Conservation (phyloP, 805 yeast genomes). For the Kuraishia ogatae region DNA sequence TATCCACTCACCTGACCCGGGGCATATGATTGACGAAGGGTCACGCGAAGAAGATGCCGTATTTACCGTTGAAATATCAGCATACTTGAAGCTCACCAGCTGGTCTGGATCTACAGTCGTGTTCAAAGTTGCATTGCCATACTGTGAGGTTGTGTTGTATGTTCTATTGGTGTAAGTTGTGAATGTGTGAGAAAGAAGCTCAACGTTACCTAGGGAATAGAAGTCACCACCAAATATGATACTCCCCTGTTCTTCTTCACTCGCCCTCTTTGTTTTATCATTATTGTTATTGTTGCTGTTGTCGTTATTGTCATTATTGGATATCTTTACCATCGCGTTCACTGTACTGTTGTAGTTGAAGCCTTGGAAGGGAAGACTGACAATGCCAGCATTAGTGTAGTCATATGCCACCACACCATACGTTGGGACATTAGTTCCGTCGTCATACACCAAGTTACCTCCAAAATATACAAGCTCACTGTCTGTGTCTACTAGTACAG, state of each 20-base stretch:
- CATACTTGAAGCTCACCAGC: conserved; percentile 48
- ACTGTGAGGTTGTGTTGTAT: conserved; percentile 15
- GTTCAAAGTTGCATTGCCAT: conserved; percentile 23
- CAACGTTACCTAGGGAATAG: conserved; percentile 44
- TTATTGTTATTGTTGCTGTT: conserved; percentile 43
- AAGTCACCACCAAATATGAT: conserved; percentile 80
- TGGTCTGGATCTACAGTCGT: conserved; percentile 48
- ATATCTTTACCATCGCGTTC: conserved; percentile 48
- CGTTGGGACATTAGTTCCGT: conserved; percentile 16
- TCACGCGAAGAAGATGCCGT: conserved; percentile 22
- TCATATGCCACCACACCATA: conserved; percentile 63
- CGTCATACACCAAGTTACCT: conserved; percentile 56
- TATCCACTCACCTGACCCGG: conserved; percentile 48
- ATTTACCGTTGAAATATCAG: conserved; percentile 40
- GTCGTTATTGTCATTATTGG: conserved; percentile 27
- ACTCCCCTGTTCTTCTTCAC: conserved; percentile 29
- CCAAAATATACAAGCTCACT: conserved; percentile 61
- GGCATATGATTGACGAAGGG: conserved; percentile 44
- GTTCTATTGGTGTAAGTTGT: conserved; percentile 14
- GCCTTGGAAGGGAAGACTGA: conserved; percentile 63
- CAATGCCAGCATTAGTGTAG: conserved; percentile 28
- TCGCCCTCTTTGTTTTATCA: conserved; percentile 28
- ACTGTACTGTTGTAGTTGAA: conserved; percentile 54
- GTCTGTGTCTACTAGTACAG: conserved; percentile 39
- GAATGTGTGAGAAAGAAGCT: conserved; percentile 28